A percentile compares a stretch with the other conserved stretches of the same genome.
Evolutionary conservation across 345 rosid species (phyloP).

Genomic region (rapeseed (Brassica napus)): DNA sequence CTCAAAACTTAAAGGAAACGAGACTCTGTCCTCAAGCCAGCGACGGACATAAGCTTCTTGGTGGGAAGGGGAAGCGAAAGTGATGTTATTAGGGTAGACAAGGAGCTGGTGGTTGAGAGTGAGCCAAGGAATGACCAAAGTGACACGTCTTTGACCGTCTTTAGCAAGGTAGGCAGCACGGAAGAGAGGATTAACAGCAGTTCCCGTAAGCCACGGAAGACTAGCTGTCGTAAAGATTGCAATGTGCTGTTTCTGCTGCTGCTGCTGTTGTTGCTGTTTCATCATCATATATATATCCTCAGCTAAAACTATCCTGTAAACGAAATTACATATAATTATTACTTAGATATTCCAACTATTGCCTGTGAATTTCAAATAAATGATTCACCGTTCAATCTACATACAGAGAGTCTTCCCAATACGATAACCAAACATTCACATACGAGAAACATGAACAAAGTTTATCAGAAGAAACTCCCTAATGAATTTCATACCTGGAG

Average conservation of each 20-base stretch:
- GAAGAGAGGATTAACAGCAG: conserved; percentile 92
- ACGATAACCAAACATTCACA: neutral
- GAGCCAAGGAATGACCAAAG: conserved; percentile 95
- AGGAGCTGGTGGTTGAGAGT: conserved; percentile 67
- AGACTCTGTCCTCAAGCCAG: conserved; percentile 80
- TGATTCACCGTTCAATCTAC: no score
- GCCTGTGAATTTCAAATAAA: neutral
- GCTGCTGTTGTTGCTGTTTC: conserved; percentile 36
- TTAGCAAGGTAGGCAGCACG: conserved; percentile 95
- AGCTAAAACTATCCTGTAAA: conserved; percentile 5
- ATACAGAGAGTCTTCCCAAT: no score
- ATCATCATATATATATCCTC: conserved; percentile 34
- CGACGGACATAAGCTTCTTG: conserved; percentile 68
- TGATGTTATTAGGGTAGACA: conserved; percentile 64
- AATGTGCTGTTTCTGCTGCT: conserved; percentile 47
- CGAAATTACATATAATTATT: neutral
- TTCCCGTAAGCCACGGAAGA: conserved; percentile 98
- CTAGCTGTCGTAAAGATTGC: conserved; percentile 92
- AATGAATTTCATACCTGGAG: neutral
- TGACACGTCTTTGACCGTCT: conserved; percentile 59
- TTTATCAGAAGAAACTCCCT: neutral
- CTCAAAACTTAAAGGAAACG: conserved; percentile 50
- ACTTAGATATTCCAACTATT: neutral
- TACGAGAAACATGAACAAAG: neutral
- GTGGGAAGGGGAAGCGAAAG: conserved; percentile 64